phyloP scores from a whole-genome alignment of 2,329 filamentous ascomycete genomes.

The Diaporthe longicolla region DNA sequence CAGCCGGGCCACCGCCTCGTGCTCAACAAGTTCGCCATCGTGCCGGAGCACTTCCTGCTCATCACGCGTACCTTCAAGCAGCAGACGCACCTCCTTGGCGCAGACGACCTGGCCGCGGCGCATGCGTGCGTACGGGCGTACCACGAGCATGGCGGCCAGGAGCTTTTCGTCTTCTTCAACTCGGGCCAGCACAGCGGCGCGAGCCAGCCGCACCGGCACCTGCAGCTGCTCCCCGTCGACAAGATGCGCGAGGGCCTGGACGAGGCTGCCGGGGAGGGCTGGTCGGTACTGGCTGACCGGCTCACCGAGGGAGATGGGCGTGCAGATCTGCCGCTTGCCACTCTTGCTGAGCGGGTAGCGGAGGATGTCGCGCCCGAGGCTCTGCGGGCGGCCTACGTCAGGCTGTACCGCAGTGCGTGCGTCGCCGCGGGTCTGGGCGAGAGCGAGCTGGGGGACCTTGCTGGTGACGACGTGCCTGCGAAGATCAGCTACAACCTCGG shows the following conservation, averaged over 20 bases:
- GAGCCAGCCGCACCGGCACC: slow-evolving; percentile 79
- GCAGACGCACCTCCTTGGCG: slow-evolving; percentile 76
- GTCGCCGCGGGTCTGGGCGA: slow-evolving; percentile 49
- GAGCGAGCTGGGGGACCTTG: slow-evolving; percentile 41
- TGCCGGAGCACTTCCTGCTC: slow-evolving; percentile 80
- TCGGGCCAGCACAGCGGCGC: slow-evolving; percentile 77
- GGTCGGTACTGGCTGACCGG: slow-evolving; percentile 64
- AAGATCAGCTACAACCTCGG: slow-evolving; percentile 76
- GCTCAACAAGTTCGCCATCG: slow-evolving; percentile 82
- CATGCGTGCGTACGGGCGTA: slow-evolving; percentile 74
- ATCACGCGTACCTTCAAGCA: slow-evolving; percentile 73
- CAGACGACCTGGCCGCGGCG: slow-evolving; percentile 71
- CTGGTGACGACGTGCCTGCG: slow-evolving; percentile 56
- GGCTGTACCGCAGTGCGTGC: slow-evolving; percentile 62
- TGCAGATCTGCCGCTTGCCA: slow-evolving; percentile 57
- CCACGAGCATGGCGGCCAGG: slow-evolving; percentile 48
- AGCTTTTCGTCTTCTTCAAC: slow-evolving; percentile 79
- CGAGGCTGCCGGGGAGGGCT: slow-evolving; percentile 48
- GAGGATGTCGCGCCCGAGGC: slow-evolving; percentile 45
- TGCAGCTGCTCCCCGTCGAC: slow-evolving; percentile 78
- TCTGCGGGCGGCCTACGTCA: slow-evolving; percentile 60
- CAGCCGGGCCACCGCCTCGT: slow-evolving; percentile 73
- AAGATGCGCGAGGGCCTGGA: slow-evolving; percentile 71
- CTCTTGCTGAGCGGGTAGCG: slow-evolving; percentile 56
- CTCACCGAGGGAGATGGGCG: slow-evolving; percentile 44